Conservation (phyloP, 2,329 filamentous ascomycete genomes). For the Rhinocladiella similis region DNA sequence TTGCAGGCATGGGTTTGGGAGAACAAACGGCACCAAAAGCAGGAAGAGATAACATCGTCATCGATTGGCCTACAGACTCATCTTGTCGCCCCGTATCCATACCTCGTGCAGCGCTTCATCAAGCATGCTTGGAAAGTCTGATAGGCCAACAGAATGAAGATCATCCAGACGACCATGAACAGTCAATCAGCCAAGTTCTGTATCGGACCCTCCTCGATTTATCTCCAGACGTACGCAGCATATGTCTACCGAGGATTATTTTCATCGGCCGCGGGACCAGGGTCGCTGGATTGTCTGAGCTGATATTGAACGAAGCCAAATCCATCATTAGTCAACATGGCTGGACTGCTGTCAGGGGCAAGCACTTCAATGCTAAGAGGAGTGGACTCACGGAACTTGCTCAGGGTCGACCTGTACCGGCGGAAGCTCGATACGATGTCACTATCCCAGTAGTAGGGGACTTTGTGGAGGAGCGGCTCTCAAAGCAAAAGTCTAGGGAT, state of each 20-base stretch:
- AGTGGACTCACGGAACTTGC: slow-evolving; percentile 33
- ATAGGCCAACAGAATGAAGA: slow-evolving; percentile 59
- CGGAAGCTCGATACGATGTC: slow-evolving; percentile 30
- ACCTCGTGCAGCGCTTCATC: slow-evolving; percentile 68
- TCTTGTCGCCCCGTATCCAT: slow-evolving; percentile 46
- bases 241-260: slow-evolving; percentile 86
- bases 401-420: slow-evolving; percentile 19
- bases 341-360: slow-evolving; percentile 76
- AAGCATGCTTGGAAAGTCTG: slow-evolving; percentile 73
- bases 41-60: slow-evolving; percentile 3
- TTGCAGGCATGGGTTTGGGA: slow-evolving; percentile 7
- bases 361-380: slow-evolving; percentile 34
- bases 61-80: slow-evolving; percentile 28
- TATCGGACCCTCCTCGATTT: slow-evolving; percentile 74
- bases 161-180: slow-evolving; percentile 83
- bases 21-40: neutral
- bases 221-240: slow-evolving; percentile 76
- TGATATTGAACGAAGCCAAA: slow-evolving; percentile 74
- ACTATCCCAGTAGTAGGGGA: slow-evolving; percentile 54
- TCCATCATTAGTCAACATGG: slow-evolving; percentile 65
- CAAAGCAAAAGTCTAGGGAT: slow-evolving; percentile 47
- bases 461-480: slow-evolving; percentile 59
- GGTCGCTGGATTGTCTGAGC: slow-evolving; percentile 75
- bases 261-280: slow-evolving; percentile 79
- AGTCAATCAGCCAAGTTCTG: slow-evolving; percentile 72